Conservation (phyloP, 1,284 basidiomycete species). For the Austroboletus olivaceoglutinosus region DNA sequence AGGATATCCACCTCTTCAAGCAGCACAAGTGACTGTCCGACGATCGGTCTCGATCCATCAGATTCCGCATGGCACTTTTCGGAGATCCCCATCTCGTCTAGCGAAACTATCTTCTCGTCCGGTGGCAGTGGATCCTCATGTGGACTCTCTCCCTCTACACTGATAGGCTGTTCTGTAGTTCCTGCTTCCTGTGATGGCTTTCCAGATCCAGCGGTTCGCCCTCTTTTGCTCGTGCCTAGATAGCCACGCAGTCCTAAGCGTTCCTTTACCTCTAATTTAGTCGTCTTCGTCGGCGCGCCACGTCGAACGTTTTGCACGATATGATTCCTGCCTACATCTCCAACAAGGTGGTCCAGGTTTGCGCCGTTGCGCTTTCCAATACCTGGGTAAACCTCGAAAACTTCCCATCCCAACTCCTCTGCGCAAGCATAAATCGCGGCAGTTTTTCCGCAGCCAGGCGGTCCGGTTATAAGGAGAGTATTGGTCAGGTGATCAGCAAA, state of each 20-base stretch:
- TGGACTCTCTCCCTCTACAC: slow-evolving; percentile 12
- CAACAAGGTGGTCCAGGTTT: slow-evolving; percentile 79
- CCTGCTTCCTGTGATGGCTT: slow-evolving; percentile 12
- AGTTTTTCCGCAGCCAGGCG: slow-evolving; percentile 88
- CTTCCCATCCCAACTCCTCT: slow-evolving; percentile 89
- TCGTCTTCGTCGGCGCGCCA: slow-evolving; percentile 11
- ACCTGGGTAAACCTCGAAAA: slow-evolving; percentile 98
- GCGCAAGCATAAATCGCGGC: slow-evolving; percentile 92
- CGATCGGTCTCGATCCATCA: slow-evolving; percentile 16
- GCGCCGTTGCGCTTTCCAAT: slow-evolving; percentile 82
- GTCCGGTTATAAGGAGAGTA: slow-evolving; percentile 82
- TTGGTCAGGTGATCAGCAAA: slow-evolving; percentile 67
- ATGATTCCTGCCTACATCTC: slow-evolving; percentile 93
- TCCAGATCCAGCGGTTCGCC: background rate
- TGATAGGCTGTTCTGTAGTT: slow-evolving; percentile 21
- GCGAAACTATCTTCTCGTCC: slow-evolving; percentile 1
- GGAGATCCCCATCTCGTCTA: slow-evolving; percentile 1
- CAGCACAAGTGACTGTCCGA: slow-evolving; percentile 86
- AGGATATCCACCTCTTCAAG: slow-evolving; percentile 97
- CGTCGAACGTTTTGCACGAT: slow-evolving; percentile 47
- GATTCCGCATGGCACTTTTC: slow-evolving; percentile 10
- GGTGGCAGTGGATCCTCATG: slow-evolving; percentile 1
- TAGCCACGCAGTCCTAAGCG: slow-evolving; percentile 11
- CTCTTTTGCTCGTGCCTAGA: slow-evolving; percentile 13
- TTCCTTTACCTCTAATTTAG: slow-evolving; percentile 5